Base-by-base conservation (phyloP, 352 stramenopile species). In the Globisporangium alternatum region DNA sequence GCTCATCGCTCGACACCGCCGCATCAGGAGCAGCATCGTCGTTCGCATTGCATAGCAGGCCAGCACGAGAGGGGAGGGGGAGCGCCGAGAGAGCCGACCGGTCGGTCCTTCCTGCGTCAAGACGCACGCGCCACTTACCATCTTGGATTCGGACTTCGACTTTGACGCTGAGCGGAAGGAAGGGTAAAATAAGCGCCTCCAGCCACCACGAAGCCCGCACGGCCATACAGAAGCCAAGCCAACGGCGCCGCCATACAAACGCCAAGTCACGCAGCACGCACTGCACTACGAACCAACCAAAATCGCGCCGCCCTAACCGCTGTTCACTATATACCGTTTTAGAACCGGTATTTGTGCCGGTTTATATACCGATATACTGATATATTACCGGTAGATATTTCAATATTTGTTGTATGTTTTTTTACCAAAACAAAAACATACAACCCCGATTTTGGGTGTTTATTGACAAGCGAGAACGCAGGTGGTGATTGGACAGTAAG, bases 151-250 rank as follows among this genome's bases (percentile, higher is more conserved):
- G 84, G 83, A 80, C 83, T 88, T 83, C 67, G 81, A 92, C 81
- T 92, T 89, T 83, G 85, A 89, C 80, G 79, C 79, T 83, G 81
- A 92, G 81, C 83, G 77, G 81, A 89, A 90, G 81, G 83, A 91
- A 89, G 82, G 83, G 81, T 84, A 87, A 84, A 92, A 87, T 88
- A 86, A 83, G 77, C 68, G 59, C 62, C 66, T 61, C 66, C 62
- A 67, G 70, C 68, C 56, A 41, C 68, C 71, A 72, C 31, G 64
- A 68, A 70, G 57, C 68, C 65, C 53, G 43, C 35, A 56, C 75
- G 57, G 56, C 68, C 69, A 91, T 89, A 89, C 82, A 89, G 87
- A 89, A 51, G 15, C 35, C 67, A 66, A 77, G 71, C 79, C 67
- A 83, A 68, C 62, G n/a, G 10, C 15, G 1, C 6, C 1, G 10